Percentiles rank a stretch among this genome's conserved stretches.
Conservation (phyloP, 768 basidiomycete genomes). For the Tulasnella sp. region DNA sequence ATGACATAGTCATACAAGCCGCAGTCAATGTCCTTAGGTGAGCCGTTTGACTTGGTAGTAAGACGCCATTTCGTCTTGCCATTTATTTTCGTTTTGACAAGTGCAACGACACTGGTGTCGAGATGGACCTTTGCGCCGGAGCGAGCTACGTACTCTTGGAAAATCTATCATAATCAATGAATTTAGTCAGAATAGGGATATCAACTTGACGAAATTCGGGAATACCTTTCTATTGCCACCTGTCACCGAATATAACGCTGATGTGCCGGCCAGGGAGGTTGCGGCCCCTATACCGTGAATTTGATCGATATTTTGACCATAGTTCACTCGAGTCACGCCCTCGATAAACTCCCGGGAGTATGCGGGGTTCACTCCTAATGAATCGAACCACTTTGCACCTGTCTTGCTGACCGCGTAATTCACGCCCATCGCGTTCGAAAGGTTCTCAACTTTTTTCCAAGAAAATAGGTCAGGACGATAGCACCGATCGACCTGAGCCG, state of each 20-base stretch:
- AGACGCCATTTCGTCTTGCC: conserved; percentile 7
- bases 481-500: conserved; percentile 44
- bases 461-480: conserved; percentile 41
- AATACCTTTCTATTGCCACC: too few species aligned
- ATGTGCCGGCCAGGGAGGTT: conserved; percentile 54
- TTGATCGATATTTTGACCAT: conserved; percentile 57
- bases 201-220: too few species aligned
- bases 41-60: too few species aligned
- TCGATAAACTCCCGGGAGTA: conserved; percentile 68
- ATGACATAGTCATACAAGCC: conserved; percentile 63
- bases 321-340: conserved; percentile 71
- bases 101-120: conserved; percentile 39
- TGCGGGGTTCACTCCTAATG: conserved; percentile 39
- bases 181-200: too few species aligned
- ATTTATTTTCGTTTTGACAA: conserved; percentile 5
- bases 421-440: conserved; percentile 33
- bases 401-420: conserved; percentile 34
- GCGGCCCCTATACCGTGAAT: conserved; percentile 71
- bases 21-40: neutral
- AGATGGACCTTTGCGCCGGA: conserved; percentile 60
- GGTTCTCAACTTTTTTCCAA: conserved; percentile 48
- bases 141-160: conserved; percentile 60
- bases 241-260: conserved; percentile 48
- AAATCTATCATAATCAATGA: conserved; percentile 59
- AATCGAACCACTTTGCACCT: conserved; percentile 43